Base-by-base conservation (phyloP, 75 land plant genomes). In the Cupressus sempervirens region DNA sequence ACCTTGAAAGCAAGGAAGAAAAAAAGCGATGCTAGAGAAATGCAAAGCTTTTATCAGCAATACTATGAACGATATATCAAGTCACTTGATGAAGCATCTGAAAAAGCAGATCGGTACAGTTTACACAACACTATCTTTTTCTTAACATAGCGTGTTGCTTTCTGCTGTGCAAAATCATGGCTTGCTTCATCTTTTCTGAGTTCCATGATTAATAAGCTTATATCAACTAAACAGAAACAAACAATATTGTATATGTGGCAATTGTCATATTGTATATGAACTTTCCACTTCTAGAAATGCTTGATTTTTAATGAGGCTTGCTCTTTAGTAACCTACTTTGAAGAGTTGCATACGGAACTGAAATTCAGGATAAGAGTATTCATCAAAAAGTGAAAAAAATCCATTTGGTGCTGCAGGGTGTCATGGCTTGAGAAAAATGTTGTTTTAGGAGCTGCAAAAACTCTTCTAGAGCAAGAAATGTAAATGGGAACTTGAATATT, bases 1-100 rank as follows among this genome's bases (percentile, higher is more conserved):
- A 93, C 96, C 13, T 74, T 89, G 23, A 50, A 1, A 40, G 86
- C 46, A 77, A 67, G 94, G 82, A 91, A 89, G 83, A 90, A 90
- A 83, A 91, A 89, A 75, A 94, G 90, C 86, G 95, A 96, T 88
- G 84, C 90, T 34, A 87, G 93, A 62, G 99, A 97, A 85, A 91
- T 97, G 1, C 91, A 87, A 81, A 88, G 89, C 73, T 93, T 88
- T 81, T 96, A 92, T 85, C 87, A 84, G 52, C 86, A 89, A 81
- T 95, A 92, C 81, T 89, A 90, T 85, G 86, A 86, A 34, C 46
- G 88, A 13, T 90, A 88, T 76, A 93, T 94, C 76, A 86, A 84
- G 83, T 84, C 83, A 75, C 87, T 89, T 68, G 87, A 87, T 83
- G 89, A 86, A 77, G 82, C 85, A 84, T 43, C 8, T 74, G 90